Evolutionary conservation across 2,329 filamentous ascomycete genomes (phyloP), one percentile per base, ranked within the genome.

Genomic region (Verruconis gallopava): DNA sequence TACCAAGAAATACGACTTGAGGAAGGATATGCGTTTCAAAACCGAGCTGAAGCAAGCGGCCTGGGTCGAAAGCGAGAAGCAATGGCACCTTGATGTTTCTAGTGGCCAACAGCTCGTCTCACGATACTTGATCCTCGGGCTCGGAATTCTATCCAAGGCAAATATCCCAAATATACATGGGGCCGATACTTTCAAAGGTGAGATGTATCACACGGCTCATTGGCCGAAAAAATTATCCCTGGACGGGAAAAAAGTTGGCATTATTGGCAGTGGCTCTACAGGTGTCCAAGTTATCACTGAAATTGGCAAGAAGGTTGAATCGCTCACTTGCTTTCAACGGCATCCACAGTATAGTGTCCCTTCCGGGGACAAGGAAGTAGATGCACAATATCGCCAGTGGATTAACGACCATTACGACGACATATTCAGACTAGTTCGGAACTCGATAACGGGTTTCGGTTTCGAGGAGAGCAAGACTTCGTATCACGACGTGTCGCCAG

Each of bases 381-480:
- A 50, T 38, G 47, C 50, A 2, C 48, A 47, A 5, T 42, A 48
- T 42, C 49, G 61, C 36, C 62, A 65, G 48, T 64, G 73, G 73
- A 67, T 71, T 47, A 47, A 49, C 6, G 57, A 62, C 34, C 63
- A 71, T 14, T 56, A 57, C 44, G 43, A 54, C 19, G 75, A 73
- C 50, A 17, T 38, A 5, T 19, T 5, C 15, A 15, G 25, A 3
- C 20, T 25, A 9, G 54, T 12, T 45, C 15, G 28, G 13, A 41
- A 42, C 6, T 21, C 18, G 4, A 21, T 15, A 11, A 12, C 33
- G 14, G 30, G 15, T n/a, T 42, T 42, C 30, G 40, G 40, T 13
- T 20, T 42, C 18, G 15, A 15, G n/a, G 43, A 44, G 25, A 28
- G 18, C 4, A 43, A 33, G 2, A 36, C 38, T 12, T 40, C 38